Conservation (phyloP, 2,329 filamentous ascomycete species). For the Nakataea oryzae region DNA sequence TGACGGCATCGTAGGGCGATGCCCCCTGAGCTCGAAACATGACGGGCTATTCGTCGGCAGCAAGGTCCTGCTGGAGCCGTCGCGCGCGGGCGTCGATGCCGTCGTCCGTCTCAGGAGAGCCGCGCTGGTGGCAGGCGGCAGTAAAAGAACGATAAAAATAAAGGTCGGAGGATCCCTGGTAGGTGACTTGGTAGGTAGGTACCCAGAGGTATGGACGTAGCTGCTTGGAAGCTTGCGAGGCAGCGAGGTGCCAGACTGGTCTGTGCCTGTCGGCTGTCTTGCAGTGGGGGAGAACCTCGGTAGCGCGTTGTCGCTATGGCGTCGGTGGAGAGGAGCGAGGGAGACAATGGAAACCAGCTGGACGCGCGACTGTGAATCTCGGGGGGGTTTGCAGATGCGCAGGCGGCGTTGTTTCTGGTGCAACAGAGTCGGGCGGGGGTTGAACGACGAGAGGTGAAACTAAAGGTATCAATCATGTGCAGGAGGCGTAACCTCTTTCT, state of each 20-base stretch:
- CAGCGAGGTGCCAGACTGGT: no score
- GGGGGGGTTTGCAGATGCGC: neutral
- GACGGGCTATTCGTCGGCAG: constrained; percentile 15
- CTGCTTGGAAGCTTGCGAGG: neutral
- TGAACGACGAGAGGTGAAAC: neutral
- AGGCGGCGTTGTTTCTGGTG: neutral
- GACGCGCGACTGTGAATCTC: neutral
- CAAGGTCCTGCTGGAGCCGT: neutral
- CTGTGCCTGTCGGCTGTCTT: no score
- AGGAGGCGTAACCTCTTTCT: neutral
- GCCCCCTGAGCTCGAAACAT: constrained; percentile 50
- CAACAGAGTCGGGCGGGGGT: neutral
- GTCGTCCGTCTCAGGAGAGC: neutral
- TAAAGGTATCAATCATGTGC: neutral
- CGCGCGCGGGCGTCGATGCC: neutral
- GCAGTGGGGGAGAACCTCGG: neutral
- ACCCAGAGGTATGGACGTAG: no score
- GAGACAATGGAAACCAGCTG: neutral
- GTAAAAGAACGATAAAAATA: neutral
- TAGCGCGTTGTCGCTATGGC: neutral
- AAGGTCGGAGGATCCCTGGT: neutral
- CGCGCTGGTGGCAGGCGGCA: neutral
- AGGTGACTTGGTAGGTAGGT: neutral
- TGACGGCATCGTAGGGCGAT: constrained; percentile 47
- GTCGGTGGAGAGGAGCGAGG: neutral